Conservation (phyloP, 257 asterid genomes). For the Anisodus tanguticus region DNA sequence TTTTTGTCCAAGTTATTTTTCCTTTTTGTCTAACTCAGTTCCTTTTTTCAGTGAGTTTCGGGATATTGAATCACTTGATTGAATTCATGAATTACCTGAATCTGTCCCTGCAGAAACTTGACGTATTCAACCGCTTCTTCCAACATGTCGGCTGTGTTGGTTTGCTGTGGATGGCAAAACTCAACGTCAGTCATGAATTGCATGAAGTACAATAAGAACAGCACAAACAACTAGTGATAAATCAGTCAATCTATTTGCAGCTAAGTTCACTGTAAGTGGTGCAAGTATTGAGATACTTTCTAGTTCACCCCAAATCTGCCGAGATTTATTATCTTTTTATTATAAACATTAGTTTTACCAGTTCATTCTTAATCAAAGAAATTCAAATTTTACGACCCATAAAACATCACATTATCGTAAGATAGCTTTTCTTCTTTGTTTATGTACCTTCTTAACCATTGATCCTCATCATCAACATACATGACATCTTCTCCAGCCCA, state of each 20-base stretch:
- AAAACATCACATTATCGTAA: background rate
- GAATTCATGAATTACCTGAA: slow-evolving; percentile 60
- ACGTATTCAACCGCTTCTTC: slow-evolving; percentile 94
- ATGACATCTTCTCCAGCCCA: slow-evolving; percentile 22
- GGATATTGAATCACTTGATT: background rate
- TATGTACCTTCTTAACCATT: background rate
- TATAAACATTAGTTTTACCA: background rate
- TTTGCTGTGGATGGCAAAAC: slow-evolving; percentile 66
- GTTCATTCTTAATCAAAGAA: background rate
- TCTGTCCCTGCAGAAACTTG: slow-evolving; percentile 77
- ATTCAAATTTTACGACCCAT: slow-evolving; percentile 6
- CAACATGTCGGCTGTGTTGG: slow-evolving; percentile 97
- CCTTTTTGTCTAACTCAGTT: background rate
- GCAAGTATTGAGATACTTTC: background rate
- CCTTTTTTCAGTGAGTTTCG: background rate
- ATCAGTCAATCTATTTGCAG: slow-evolving; percentile 6
- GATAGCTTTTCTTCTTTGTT: background rate
- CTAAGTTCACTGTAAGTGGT: background rate
- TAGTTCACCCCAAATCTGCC: background rate
- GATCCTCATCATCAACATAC: background rate
- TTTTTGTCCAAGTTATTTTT: background rate
- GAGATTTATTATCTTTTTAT: background rate
- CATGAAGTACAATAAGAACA: slow-evolving; percentile 5
- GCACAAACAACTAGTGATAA: background rate
- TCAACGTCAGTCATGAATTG: slow-evolving; percentile 22